Conservation (phyloP, 2,329 filamentous ascomycete genomes). For the Sclerotinia spermophila region DNA sequence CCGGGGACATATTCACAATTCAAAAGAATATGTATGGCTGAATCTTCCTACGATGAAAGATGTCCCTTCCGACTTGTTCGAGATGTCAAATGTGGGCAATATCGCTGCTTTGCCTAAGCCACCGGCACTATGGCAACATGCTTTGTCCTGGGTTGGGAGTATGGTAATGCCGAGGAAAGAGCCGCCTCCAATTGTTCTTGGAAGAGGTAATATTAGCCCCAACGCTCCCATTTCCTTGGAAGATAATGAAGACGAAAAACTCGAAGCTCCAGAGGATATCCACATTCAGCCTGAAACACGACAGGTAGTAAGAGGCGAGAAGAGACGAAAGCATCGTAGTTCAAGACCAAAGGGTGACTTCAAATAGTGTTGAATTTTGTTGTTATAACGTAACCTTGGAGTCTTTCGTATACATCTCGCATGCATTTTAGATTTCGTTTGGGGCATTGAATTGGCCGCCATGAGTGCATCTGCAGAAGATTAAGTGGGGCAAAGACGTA, state of each 20-base stretch:
- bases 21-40: constrained; percentile 40
- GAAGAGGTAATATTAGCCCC: neutral
- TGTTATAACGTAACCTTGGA: neutral
- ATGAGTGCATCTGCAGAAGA: neutral
- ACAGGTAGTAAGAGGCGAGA: constrained; percentile 11
- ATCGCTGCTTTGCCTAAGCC: constrained; percentile 17
- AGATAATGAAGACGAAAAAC: constrained; percentile 12
- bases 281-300: constrained; percentile 13
- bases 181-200: constrained; percentile 15
- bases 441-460: neutral
- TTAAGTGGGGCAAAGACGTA: neutral
- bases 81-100: constrained; percentile 18
- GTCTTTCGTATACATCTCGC: neutral
- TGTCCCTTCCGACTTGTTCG: constrained; percentile 13
- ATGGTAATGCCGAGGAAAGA: constrained; percentile 14
- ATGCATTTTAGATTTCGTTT: neutral
- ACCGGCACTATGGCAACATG: constrained; percentile 15
- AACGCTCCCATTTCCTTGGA: constrained; percentile 4
- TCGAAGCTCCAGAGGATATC: constrained; percentile 11
- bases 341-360: constrained; percentile 1
- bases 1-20: constrained; percentile 42
- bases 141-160: constrained; percentile 14
- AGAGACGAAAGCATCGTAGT: constrained; percentile 12
- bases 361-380: neutral
- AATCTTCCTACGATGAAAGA: constrained; percentile 35